Evolutionary conservation across 495 filamentous ascomycete genomes (phyloP), one percentile per base, ranked within the genome.

Genomic region (Penicillium pancosmium): DNA sequence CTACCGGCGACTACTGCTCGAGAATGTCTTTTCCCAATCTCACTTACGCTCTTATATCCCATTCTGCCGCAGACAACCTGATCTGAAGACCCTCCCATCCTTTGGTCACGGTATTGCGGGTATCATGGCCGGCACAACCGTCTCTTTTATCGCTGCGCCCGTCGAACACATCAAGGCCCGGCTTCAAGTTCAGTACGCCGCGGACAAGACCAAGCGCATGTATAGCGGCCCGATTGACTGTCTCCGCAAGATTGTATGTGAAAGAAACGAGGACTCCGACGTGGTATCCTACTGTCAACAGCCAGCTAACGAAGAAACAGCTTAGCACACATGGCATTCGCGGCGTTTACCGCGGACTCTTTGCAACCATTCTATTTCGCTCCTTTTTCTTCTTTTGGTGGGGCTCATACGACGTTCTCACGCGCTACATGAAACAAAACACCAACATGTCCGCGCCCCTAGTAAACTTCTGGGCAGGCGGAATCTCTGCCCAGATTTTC

Each of bases 331-430:
- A 97, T 66, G 94, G 93, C 12, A 67, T 97, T 3, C 61, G 71
- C 13, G 93, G 93, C 15, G 69, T 97, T 1, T 97, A 91, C 74
- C 91, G 91, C 64, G 94, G 94, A 0, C 76, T 98, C 35, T 78
- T 70, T 31, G 90, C 94, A 1, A 98, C 94, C 0, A 78, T 97
- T 33, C 65, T 98, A 51, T 97, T 97, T 77, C 83, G 94, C 21
- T 84, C 87, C 5, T 95, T 92, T 73, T 98, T 98, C 81, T 96
- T 96, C 82, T 94, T 89, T 78, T 96, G 92, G 93, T 98, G 94
- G 94, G 88, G 88, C 11, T 87, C 85, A 36, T 98, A 98, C 74
- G 93, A 96, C 61, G 52, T 96, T 18, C 79, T 97, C 56, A 90
- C 90, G 15, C 78, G 85, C 18, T 69, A 81, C 56, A 76, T 98